Conservation (phyloP, 495 filamentous ascomycete genomes). For the Sordaria brevicollis region DNA sequence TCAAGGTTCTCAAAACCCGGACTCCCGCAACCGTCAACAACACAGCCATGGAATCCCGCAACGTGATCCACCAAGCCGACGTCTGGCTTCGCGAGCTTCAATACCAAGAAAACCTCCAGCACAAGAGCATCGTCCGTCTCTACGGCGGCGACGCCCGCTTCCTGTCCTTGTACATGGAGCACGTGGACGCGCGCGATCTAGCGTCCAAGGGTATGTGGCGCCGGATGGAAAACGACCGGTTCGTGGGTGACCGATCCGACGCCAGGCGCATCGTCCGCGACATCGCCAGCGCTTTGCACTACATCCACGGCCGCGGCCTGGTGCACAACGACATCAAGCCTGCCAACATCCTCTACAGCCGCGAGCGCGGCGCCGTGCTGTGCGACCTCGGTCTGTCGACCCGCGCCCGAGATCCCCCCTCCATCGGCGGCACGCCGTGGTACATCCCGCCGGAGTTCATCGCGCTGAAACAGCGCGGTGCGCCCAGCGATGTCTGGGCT, state of each 20-base stretch:
- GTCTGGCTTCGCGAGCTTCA: constrained; percentile 40
- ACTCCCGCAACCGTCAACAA: constrained; percentile 19
- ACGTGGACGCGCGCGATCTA: constrained; percentile 37
- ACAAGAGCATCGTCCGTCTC: constrained; percentile 36
- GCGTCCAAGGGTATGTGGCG: constrained; percentile 31
- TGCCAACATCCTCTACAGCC: constrained; percentile 42
- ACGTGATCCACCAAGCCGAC: constrained; percentile 40
- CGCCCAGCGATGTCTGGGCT: constrained; percentile 39
- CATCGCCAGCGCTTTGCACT: constrained; percentile 33
- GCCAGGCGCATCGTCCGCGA: constrained; percentile 35
- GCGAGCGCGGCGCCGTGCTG: constrained; percentile 38
- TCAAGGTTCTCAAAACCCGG: constrained; percentile 39
- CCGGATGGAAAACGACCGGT: constrained; percentile 25
- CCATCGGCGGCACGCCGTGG: constrained; percentile 38
- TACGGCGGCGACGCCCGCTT: constrained; percentile 40
- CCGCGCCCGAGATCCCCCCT: constrained; percentile 23
- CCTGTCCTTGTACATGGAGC: constrained; percentile 42
- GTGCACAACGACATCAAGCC: constrained; percentile 45
- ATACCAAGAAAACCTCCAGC: constrained; percentile 34
- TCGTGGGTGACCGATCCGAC: constrained; percentile 28
- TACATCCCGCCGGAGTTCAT: constrained; percentile 43
- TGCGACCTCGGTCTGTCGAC: constrained; percentile 40
- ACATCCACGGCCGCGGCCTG: constrained; percentile 33
- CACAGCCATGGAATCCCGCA: constrained; percentile 28
- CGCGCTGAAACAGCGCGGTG: constrained; percentile 32